Conservation (phyloP, 352 stramenopile species). For the Globisporangium megalacanthum region DNA sequence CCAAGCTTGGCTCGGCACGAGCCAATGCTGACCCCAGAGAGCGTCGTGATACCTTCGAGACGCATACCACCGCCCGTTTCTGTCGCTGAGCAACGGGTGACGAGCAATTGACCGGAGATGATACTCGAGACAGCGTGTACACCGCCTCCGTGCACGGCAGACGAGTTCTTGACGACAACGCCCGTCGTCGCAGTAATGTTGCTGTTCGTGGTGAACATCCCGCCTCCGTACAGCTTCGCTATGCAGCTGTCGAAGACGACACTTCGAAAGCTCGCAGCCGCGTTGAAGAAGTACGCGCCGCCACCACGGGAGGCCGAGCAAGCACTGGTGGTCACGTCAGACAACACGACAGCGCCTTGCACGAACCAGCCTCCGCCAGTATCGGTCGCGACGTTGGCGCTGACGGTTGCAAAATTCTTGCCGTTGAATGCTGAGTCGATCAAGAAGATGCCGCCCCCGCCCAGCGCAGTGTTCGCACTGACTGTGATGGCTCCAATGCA, state of each 20-base stretch:
- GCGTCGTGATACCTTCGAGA: constrained; percentile 2
- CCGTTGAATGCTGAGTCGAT: constrained; percentile 7
- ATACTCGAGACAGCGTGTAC: constrained; percentile 6
- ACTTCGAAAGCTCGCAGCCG: neutral
- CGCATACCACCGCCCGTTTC: constrained; percentile 31
- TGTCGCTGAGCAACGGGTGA: constrained; percentile 4
- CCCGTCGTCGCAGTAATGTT: neutral
- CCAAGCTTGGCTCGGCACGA: constrained; percentile 1
- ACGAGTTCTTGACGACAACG: constrained; percentile 2
- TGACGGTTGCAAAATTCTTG: constrained; percentile 2
- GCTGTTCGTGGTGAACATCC: constrained; percentile 6
- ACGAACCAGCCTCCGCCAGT: constrained; percentile 11
- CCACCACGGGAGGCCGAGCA: constrained; percentile 8
- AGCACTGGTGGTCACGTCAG: neutral
- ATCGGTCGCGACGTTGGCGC: constrained; percentile 5
- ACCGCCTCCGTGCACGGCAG: constrained; percentile 14
- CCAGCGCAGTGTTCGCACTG: constrained; percentile 4
- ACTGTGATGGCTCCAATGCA: constrained; percentile 2
- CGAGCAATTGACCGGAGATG: constrained; percentile 2
- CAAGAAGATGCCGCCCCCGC: constrained; percentile 8
- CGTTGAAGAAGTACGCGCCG: constrained; percentile 13
- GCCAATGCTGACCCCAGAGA: constrained; percentile 8
- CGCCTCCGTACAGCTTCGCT: constrained; percentile 12
- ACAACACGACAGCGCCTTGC: neutral
- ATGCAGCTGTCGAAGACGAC: constrained; percentile 3